phyloP scores from a whole-genome alignment of 2,329 filamentous ascomycete species.

The Monosporascus cannonballus region DNA sequence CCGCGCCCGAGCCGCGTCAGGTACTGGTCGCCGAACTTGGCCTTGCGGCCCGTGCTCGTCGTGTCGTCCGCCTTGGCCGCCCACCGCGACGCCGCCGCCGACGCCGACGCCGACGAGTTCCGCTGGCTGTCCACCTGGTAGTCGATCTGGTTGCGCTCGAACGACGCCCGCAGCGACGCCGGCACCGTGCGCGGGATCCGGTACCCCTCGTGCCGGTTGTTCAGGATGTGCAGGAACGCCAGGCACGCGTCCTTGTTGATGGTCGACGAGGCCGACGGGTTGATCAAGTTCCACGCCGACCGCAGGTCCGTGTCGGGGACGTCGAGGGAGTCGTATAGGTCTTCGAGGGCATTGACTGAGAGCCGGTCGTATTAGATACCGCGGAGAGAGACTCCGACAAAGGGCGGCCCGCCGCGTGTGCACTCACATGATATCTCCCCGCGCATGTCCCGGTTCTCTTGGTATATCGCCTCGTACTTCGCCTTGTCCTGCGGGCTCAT shows the following conservation, averaged over 20 bases:
- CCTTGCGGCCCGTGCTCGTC: conserved; percentile 82
- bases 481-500: conserved; percentile 87
- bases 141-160: conserved; percentile 94
- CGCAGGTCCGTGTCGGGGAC: conserved; percentile 74
- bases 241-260: conserved; percentile 95
- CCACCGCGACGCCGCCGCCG: conserved; percentile 67
- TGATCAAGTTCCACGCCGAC: conserved; percentile 95
- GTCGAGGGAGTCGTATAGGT: conserved; percentile 77
- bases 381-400: not conserved
- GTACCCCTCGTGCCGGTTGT: conserved; percentile 90
- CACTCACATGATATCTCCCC: conserved; percentile 73
- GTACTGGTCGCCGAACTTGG: conserved; percentile 97
- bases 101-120: conserved; percentile 53
- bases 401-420: not conserved
- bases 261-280: conserved; percentile 73
- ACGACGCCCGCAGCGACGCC: conserved; percentile 81
- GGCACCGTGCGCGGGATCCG: conserved; percentile 89
- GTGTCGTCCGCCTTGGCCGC: conserved; percentile 71
- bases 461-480: conserved; percentile 98
- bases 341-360: conserved; percentile 68
- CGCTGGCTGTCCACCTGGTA: conserved; percentile 81
- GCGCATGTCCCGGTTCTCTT: conserved; percentile 79
- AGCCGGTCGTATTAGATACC: conserved; percentile 1
- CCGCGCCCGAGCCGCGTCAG: conserved; percentile 82
- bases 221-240: conserved; percentile 93